These are phyloP conservation scores for Populus trichocarpa DNA, from an alignment of 441 rosid species.

Conservation along the genomic window DNA sequence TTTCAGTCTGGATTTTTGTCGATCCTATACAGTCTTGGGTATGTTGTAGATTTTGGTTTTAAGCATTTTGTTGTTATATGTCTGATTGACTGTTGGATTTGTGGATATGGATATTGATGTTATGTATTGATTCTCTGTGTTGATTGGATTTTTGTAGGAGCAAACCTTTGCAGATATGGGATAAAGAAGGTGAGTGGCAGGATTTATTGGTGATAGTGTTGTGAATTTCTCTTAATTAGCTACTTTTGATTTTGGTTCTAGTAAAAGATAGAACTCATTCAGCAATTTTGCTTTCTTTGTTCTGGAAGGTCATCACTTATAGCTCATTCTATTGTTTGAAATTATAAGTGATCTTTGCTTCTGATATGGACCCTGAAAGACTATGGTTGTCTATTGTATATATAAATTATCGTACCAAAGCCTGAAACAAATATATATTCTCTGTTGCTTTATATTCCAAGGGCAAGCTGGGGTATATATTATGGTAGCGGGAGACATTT, in stretches of 20 bases:
- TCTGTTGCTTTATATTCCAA: background rate
- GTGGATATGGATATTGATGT: background rate
- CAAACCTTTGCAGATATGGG: constrained; percentile 98
- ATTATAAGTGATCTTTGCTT: background rate
- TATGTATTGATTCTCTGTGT: background rate
- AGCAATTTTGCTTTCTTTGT: background rate
- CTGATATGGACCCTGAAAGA: background rate
- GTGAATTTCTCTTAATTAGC: background rate
- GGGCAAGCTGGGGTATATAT: background rate
- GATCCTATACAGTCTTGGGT: constrained; percentile 93
- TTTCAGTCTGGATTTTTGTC: constrained; percentile 96
- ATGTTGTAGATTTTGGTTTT: background rate
- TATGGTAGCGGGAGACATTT: background rate
- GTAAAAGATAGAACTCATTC: background rate
- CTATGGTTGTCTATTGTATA: background rate
- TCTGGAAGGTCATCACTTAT: background rate
- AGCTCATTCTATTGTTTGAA: background rate
- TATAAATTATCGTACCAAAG: background rate
- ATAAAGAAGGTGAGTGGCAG: constrained; percentile 73
- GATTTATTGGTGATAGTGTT: background rate
- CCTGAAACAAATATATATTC: background rate
- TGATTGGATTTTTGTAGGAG: constrained; percentile 48
- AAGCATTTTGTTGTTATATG: background rate
- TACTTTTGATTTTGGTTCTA: background rate
- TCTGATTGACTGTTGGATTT: background rate